These are phyloP conservation scores for Naganishia onofrii DNA, from an alignment of 768 basidiomycete species.

Conservation along the genomic window DNA sequence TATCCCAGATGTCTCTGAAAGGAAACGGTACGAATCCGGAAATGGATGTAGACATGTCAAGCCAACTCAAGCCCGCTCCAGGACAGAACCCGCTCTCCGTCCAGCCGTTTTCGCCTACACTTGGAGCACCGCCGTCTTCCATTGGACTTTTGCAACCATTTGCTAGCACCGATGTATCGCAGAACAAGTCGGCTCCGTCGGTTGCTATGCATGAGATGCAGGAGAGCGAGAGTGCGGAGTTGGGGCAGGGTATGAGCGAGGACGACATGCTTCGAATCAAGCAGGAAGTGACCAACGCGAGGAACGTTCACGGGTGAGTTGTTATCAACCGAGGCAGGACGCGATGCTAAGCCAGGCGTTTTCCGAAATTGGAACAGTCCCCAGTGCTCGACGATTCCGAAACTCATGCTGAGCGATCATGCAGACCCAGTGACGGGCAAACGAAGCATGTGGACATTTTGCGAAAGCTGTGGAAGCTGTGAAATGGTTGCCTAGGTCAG, in stretches of 20 bases:
- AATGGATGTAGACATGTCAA: constrained; percentile 19
- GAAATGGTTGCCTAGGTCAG: constrained; percentile 23
- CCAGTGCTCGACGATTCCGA: constrained; percentile 26
- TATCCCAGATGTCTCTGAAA: background rate
- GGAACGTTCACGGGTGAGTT: constrained; percentile 31
- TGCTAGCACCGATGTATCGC: background rate
- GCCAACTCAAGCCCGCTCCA: background rate
- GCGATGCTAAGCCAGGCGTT: background rate
- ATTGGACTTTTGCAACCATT: constrained; percentile 3
- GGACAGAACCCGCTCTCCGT: constrained; percentile 13
- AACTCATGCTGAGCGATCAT: constrained; percentile 25
- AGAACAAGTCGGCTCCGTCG: background rate
- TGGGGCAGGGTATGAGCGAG: constrained; percentile 20
- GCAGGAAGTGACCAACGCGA: constrained; percentile 22
- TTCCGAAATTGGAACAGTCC: constrained; percentile 14
- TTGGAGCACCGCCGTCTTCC: constrained; percentile 7
- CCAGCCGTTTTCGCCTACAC: constrained; percentile 11
- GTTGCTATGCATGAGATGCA: constrained; percentile 23
- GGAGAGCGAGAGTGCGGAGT: background rate
- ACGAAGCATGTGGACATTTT: constrained; percentile 29
- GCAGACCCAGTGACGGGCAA: constrained; percentile 26
- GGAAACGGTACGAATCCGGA: background rate
- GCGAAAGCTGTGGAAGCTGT: constrained; percentile 28
- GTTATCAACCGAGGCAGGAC: background rate
- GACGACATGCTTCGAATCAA: constrained; percentile 8